These are phyloP conservation scores for Naematelia aurantialba DNA, from an alignment of 768 basidiomycete species.

Conservation along the genomic window DNA sequence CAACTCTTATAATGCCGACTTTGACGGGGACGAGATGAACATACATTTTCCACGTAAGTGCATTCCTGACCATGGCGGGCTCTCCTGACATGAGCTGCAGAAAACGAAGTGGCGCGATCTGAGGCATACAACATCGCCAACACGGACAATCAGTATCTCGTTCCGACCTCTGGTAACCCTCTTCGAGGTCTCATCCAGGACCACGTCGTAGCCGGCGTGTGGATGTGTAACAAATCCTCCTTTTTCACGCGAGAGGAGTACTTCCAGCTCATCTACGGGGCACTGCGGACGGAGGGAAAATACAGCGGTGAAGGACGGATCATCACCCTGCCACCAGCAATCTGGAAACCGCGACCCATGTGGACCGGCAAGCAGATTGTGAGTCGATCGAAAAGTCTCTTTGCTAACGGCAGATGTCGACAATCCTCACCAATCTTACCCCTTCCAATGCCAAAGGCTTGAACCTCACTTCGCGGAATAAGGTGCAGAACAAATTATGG, in stretches of 20 bases:
- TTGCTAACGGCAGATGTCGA: slow-evolving; percentile 68
- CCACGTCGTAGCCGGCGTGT: slow-evolving; percentile 97
- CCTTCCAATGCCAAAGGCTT: slow-evolving; percentile 74
- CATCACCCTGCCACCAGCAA: slow-evolving; percentile 78
- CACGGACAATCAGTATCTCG: slow-evolving; percentile 98
- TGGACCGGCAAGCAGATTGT: slow-evolving; percentile 99
- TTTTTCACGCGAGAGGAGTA: slow-evolving; percentile 96
- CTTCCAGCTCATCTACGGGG: slow-evolving; percentile 90
- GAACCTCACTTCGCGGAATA: slow-evolving; percentile 78
- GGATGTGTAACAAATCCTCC: slow-evolving; percentile 94
- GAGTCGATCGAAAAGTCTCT: slow-evolving; percentile 43
- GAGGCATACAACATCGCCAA: slow-evolving; percentile 93
- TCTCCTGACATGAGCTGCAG: slow-evolving; percentile 52
- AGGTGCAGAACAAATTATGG: slow-evolving; percentile 85
- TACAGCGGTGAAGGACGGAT: slow-evolving; percentile 64
- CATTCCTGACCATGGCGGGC: neutral
- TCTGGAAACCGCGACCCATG: slow-evolving; percentile 82
- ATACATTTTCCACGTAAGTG: slow-evolving; percentile 94
- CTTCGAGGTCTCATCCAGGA: slow-evolving; percentile 97
- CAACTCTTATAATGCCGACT: slow-evolving; percentile 95
- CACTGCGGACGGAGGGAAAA: slow-evolving; percentile 77
- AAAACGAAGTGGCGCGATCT: slow-evolving; percentile 90
- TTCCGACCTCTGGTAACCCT: slow-evolving; percentile 96
- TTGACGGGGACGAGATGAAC: slow-evolving; percentile 99
- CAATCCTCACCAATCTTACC: slow-evolving; percentile 85